Evolutionary conservation across 768 basidiomycete genomes (phyloP).

Genomic region (Collybia sordida): DNA sequence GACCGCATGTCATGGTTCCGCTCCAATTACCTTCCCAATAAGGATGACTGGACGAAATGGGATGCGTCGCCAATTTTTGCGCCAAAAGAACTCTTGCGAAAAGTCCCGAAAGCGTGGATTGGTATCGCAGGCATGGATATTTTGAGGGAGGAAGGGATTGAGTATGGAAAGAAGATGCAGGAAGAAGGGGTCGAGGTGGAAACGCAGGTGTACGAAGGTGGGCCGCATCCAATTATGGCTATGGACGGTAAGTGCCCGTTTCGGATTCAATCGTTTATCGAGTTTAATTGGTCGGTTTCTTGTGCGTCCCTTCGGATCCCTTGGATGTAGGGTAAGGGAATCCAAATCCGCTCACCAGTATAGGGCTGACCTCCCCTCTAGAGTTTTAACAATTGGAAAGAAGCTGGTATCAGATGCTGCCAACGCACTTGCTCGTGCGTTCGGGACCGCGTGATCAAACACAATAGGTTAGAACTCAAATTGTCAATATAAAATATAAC

Average conservation of each 20-base stretch:
- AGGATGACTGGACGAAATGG: slow-evolving; percentile 61
- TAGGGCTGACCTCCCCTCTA: neutral
- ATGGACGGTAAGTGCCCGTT: slow-evolving; percentile 58
- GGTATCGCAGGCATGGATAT: slow-evolving; percentile 68
- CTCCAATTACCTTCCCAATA: slow-evolving; percentile 64
- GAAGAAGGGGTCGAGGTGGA: slow-evolving; percentile 53
- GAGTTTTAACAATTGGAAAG: slow-evolving; percentile 4
- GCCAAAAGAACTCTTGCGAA: slow-evolving; percentile 49
- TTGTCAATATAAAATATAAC: too few relatives aligned
- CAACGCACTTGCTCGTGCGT: slow-evolving; percentile 6
- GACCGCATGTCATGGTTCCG: slow-evolving; percentile 77
- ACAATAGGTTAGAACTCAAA: too few relatives aligned
- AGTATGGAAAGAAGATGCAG: slow-evolving; percentile 58
- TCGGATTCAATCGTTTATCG: neutral
- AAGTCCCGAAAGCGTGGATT: slow-evolving; percentile 59
- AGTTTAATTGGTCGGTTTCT: neutral
- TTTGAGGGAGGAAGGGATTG: slow-evolving; percentile 62
- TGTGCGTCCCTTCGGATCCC: neutral
- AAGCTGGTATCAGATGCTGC: slow-evolving; percentile 12
- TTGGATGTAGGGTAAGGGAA: neutral
- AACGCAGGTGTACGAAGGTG: slow-evolving; percentile 56
- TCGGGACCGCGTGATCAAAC: neutral
- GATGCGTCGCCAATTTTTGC: slow-evolving; percentile 74
- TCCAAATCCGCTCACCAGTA: neutral
- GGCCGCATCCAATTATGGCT: slow-evolving; percentile 72